phyloP scores from a whole-genome alignment of 2,329 filamentous ascomycete species.

The Coniochaeta prunicola region DNA sequence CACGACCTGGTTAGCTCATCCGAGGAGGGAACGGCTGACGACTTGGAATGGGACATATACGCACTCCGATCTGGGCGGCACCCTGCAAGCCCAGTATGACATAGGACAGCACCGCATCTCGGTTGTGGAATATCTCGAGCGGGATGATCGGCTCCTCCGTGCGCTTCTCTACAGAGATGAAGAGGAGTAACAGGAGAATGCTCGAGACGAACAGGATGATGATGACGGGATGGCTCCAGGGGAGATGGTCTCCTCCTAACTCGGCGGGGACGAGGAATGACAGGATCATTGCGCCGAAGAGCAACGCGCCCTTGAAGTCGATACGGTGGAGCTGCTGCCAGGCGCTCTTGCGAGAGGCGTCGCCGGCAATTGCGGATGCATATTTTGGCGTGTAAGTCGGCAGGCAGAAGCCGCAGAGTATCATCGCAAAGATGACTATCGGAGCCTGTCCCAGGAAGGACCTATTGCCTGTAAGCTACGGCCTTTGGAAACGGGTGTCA shows the following conservation, averaged over 20 bases:
- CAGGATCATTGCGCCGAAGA: conserved; percentile 30
- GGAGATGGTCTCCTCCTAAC: conserved; percentile 28
- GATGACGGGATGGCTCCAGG: conserved; percentile 29
- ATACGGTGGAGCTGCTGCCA: conserved; percentile 29
- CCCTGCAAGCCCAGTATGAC: conserved; percentile 44
- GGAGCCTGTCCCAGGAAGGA: conserved; percentile 53
- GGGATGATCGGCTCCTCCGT: conserved; percentile 53
- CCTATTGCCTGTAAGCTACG: no score
- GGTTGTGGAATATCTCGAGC: conserved; percentile 41
- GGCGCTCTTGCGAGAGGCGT: conserved; percentile 3
- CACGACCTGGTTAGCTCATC: conserved; percentile 4
- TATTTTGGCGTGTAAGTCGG: conserved; percentile 16
- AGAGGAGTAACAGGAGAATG: conserved; percentile 20
- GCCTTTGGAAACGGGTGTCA: no score
- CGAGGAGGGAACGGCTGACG: neutral
- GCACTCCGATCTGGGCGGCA: conserved; percentile 49
- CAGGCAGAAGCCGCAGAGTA: conserved; percentile 26
- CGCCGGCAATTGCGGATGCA: neutral
- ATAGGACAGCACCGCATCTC: conserved; percentile 46
- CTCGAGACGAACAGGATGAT: conserved; percentile 21
- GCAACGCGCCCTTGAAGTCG: conserved; percentile 49
- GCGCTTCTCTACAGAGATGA: conserved; percentile 23
- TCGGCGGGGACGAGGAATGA: conserved; percentile 30
- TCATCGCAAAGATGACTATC: conserved; percentile 40
- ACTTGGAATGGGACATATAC: conserved; percentile 10